Evolutionary conservation across 148 eudicot genomes (phyloP).

Genomic region (Suaeda aralocaspica): DNA sequence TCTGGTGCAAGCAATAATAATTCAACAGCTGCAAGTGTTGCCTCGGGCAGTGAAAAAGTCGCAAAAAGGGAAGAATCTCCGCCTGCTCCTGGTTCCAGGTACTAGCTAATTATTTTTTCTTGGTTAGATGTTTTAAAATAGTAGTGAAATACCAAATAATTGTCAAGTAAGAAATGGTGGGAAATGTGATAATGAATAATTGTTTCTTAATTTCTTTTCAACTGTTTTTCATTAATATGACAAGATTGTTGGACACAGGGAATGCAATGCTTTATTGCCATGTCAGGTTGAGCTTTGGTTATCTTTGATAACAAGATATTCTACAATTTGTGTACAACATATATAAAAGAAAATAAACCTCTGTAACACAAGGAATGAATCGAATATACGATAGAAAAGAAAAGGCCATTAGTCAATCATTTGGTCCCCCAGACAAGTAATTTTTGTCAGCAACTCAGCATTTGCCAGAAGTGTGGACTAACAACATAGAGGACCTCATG

Average conservation of each 20-base stretch:
- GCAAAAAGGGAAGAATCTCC: slow-evolving; percentile 43
- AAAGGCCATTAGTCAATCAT: background rate
- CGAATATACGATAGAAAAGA: background rate
- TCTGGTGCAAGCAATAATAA: slow-evolving; percentile 36
- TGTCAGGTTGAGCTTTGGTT: background rate
- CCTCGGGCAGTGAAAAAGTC: slow-evolving; percentile 40
- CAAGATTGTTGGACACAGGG: background rate
- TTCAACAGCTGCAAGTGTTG: slow-evolving; percentile 33
- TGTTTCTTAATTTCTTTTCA: background rate
- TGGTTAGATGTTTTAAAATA: background rate
- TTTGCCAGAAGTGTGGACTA: background rate
- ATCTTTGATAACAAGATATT: background rate
- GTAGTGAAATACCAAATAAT: background rate
- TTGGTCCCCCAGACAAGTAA: background rate
- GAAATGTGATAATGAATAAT: background rate
- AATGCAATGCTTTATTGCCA: background rate
- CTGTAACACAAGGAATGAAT: background rate
- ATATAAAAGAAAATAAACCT: background rate
- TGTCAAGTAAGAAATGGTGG: background rate
- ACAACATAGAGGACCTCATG: no score
- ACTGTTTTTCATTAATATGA: background rate
- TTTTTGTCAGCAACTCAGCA: background rate
- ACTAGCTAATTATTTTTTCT: slow-evolving; percentile 26
- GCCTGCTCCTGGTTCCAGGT: slow-evolving; percentile 81
- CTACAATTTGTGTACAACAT: background rate